Conservation (phyloP, 257 asterid genomes). For the Forsythia viridissima region DNA sequence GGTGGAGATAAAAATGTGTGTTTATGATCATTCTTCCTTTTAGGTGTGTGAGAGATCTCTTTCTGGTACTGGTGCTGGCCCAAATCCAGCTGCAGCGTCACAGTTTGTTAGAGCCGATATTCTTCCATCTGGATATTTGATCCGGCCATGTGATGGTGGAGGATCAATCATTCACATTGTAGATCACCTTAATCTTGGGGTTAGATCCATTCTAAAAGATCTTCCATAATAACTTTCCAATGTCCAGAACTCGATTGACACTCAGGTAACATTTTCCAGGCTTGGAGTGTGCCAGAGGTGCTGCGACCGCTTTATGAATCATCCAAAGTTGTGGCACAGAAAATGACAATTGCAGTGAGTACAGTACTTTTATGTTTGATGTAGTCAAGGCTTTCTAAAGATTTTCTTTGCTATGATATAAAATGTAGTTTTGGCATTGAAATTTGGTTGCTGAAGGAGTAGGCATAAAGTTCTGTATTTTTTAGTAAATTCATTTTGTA, state of each 20-base stretch:
- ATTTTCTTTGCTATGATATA: background rate
- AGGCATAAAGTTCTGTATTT: background rate
- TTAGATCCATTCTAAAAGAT: conserved; percentile 9
- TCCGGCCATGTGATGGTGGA: conserved; percentile 95
- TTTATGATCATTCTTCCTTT: conserved; percentile 19
- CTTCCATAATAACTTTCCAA: background rate
- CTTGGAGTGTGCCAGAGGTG: conserved; percentile 97
- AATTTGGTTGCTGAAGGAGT: background rate
- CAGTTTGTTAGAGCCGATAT: conserved; percentile 88
- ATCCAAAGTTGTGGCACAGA: conserved; percentile 83
- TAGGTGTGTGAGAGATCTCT: conserved; percentile 95
- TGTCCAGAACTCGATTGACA: conserved; percentile 2
- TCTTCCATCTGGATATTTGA: conserved; percentile 90
- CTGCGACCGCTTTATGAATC: conserved; percentile 95
- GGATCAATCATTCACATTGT: conserved; percentile 96
- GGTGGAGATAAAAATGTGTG: background rate
- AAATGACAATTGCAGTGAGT: conserved; percentile 86
- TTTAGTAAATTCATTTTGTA: background rate
- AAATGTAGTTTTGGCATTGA: background rate
- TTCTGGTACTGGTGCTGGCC: conserved; percentile 91
- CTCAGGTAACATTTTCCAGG: conserved; percentile 42
- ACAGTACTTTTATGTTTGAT: conserved; percentile 1
- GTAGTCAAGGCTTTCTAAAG: background rate
- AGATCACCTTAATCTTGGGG: conserved; percentile 92
- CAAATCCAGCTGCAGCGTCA: conserved; percentile 68